A percentile compares a stretch with the other conserved stretches of the same genome.
Evolutionary conservation across 2,329 filamentous ascomycete genomes (phyloP).

Genomic region (Aspergillus sp.): DNA sequence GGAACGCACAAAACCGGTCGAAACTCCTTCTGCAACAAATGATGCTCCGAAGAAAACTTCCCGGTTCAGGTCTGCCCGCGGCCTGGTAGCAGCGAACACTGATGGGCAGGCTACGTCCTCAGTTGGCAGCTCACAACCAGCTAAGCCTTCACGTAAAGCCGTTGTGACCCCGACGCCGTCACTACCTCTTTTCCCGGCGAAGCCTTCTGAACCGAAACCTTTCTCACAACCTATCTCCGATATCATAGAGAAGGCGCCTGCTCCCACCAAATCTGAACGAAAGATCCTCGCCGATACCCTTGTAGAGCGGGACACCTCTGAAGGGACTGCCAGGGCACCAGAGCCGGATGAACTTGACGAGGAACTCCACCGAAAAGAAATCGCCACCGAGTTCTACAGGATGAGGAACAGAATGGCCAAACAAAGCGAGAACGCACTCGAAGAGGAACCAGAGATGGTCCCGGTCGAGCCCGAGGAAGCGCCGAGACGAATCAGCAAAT

Average conservation of each 20-base stretch:
- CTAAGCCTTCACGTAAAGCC: constrained; percentile 30
- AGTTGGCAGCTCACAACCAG: constrained; percentile 24
- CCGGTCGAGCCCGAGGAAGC: constrained; percentile 68
- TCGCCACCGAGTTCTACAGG: constrained; percentile 80
- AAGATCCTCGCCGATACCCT: constrained; percentile 63
- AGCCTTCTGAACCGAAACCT: constrained; percentile 40
- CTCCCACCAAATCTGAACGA: constrained; percentile 49
- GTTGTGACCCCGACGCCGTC: constrained; percentile 27
- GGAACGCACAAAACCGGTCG: constrained; percentile 42
- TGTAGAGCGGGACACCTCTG: constrained; percentile 54
- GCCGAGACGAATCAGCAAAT: constrained; percentile 49
- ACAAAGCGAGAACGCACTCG: constrained; percentile 78
- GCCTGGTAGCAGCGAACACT: constrained; percentile 18
- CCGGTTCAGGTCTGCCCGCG: constrained; percentile 48
- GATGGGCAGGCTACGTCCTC: constrained; percentile 15
- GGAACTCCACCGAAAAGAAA: constrained; percentile 72
- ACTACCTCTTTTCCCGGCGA: constrained; percentile 45
- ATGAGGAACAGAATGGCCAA: constrained; percentile 83
- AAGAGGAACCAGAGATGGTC: constrained; percentile 69
- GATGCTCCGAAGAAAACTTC: constrained; percentile 46
- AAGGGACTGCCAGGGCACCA: constrained; percentile 40
- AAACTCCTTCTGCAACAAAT: constrained; percentile 24
- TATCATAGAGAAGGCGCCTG: constrained; percentile 23
- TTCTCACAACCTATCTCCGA: constrained; percentile 44
- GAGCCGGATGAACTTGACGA: constrained; percentile 73